A percentile compares a stretch with the other conserved stretches of the same genome.
phyloP scores from a whole-genome alignment of 495 filamentous ascomycete species.

The Aspergillus sclerotiicarbonarius region DNA sequence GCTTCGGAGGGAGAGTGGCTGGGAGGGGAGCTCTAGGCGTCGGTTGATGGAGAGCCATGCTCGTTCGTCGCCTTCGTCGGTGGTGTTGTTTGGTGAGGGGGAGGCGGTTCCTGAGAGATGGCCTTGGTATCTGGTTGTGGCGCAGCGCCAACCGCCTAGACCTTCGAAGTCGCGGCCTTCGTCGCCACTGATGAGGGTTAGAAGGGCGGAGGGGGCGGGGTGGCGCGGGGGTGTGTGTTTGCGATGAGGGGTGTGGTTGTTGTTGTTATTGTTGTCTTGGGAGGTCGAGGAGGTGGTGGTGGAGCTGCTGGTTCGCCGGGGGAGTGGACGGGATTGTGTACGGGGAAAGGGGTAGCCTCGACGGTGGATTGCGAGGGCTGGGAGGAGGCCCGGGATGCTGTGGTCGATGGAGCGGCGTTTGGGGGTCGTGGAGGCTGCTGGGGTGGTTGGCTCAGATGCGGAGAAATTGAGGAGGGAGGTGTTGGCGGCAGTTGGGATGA shows the following conservation, averaged over 20 bases:
- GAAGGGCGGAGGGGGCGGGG: constrained; percentile 21
- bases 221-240: constrained; percentile 14
- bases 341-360: too few relatives aligned
- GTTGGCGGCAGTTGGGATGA: constrained; percentile 32
- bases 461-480: constrained; percentile 34
- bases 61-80: constrained; percentile 51
- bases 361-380: neutral
- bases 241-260: constrained; percentile 6
- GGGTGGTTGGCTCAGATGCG: constrained; percentile 31
- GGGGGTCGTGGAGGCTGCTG: constrained; percentile 15
- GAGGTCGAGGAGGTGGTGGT: neutral
- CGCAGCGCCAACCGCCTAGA: constrained; percentile 72
- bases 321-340: neutral
- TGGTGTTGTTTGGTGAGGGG: constrained; percentile 32
- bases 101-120: constrained; percentile 39
- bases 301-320: neutral
- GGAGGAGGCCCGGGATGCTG: constrained; percentile 14
- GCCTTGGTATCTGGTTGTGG: constrained; percentile 17
- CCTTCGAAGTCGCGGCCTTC: constrained; percentile 76
- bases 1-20: constrained; percentile 25
- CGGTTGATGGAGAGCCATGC: constrained; percentile 75
- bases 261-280: constrained; percentile 18
- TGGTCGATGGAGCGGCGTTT: constrained; percentile 30
- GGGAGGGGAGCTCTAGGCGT: constrained; percentile 63
- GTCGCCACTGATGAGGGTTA: constrained; percentile 35